Base-by-base conservation (phyloP, 495 filamentous ascomycete species). In the Penicillium desertorum region DNA sequence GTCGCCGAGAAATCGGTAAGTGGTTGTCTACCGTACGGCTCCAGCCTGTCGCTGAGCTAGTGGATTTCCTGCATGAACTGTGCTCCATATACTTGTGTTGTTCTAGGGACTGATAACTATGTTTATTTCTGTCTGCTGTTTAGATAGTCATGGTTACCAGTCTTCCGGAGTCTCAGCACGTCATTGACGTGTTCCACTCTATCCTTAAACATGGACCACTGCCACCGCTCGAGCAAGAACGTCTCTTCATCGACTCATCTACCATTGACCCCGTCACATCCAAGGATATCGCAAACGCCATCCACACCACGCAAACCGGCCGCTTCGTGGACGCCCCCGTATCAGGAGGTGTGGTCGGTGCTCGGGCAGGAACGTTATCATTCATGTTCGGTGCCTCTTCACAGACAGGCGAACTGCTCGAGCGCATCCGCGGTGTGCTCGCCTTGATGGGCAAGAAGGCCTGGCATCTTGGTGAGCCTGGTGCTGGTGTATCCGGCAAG, bases 231-330 rank as follows among this genome's bases (percentile, higher is more conserved):
- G 71, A 74, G 30, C 68, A 81, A 9, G 71, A 83, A 44, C 84
- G 87, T 19, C 62, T 91, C 22, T 91, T 90, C 65, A 90, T 93
- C 61, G 89, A 93, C 61, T 87, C 83, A 53, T 95, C 91, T 4
- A 96, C 91, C 10, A 95, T 96, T 56, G 91, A 96, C 68, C 89
- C 91, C 0, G 78, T 83, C 19, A 86, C 91, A 2, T 91, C 89
- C 3, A 81, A 81, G 54, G 78, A 84, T 56, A 81, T 92, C 29
- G 86, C 87, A 8, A 77, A 81, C 34, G 76, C 77, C 14, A 81
- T 91, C 20, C 74, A 84, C 32, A 70, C 78, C 20, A 80, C 83
- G 0, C 65, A 79, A 3, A 69, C 79, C 50, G 81, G 83, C 25
- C 73, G 76, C 16, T 93, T 93, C 51, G 83, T 91, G 34, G 89